A percentile compares a stretch with the other conserved stretches of the same genome.
phyloP scores from a whole-genome alignment of 345 rosid species.

The Populus pruinosa region DNA sequence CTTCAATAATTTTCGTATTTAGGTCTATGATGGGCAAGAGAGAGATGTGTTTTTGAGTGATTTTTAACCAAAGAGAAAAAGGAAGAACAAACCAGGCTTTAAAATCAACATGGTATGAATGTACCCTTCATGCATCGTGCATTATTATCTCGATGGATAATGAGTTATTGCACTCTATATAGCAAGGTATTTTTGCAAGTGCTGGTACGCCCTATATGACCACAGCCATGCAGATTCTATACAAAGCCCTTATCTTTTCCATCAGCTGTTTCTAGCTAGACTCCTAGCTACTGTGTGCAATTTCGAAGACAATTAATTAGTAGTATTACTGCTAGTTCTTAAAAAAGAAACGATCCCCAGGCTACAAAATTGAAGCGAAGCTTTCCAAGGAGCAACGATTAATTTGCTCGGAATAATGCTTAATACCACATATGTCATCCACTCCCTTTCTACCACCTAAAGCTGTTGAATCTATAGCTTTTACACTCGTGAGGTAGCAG shows the following conservation, averaged over 20 bases:
- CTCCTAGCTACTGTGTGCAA: background rate
- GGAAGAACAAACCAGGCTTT: background rate
- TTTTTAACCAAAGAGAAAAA: background rate
- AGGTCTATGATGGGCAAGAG: background rate
- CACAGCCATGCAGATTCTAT: background rate
- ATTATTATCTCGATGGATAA: background rate
- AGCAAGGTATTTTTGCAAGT: background rate
- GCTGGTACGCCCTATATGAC: no score
- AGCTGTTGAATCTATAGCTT: no score
- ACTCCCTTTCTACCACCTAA: no score
- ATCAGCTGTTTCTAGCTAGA: no score
- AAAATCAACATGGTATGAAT: background rate
- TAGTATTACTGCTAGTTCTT: background rate
- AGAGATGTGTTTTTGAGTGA: background rate
- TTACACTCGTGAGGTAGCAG: no score
- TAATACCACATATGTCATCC: background rate
- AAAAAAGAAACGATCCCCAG: background rate
- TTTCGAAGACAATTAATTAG: background rate
- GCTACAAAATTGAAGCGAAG: background rate
- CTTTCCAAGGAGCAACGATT: background rate
- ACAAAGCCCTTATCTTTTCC: background rate
- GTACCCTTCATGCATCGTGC: constrained; percentile 6
- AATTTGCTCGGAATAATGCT: background rate
- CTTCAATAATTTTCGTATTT: background rate
- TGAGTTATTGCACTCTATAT: background rate